These are phyloP conservation scores for Cercospora sojina DNA, from an alignment of 2,329 filamentous ascomycete genomes.

Conservation along the genomic window DNA sequence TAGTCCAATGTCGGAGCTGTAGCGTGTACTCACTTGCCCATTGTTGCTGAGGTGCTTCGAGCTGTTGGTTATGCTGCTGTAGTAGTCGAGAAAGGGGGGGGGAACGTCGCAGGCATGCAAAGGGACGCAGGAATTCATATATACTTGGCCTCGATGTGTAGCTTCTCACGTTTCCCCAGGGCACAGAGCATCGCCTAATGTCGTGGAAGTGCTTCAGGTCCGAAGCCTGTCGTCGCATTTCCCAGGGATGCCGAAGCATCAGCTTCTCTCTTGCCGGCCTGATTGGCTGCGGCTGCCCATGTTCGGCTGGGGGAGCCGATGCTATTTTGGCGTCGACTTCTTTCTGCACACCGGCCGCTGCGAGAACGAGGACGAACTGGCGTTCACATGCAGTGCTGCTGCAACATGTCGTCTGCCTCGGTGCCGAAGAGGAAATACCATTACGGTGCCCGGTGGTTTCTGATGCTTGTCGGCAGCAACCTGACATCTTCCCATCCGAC, in stretches of 20 bases:
- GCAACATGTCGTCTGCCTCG: conserved; percentile 1
- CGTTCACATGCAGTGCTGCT: neutral
- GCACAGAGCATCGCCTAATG: neutral
- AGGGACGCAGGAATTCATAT: neutral
- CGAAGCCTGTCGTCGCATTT: conserved; percentile 10
- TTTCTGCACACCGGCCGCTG: neutral
- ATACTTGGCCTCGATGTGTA: conserved; percentile 12
- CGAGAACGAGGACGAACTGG: neutral
- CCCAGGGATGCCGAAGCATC: conserved; percentile 11
- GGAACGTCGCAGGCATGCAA: neutral
- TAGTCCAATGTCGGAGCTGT: neutral
- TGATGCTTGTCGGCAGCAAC: neutral
- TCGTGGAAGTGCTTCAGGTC: conserved; percentile 10
- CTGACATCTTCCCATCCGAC: neutral
- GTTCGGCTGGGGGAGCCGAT: conserved; percentile 1
- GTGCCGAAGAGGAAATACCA: neutral
- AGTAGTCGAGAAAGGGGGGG: neutral
- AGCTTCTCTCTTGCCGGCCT: neutral
- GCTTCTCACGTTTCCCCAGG: neutral
- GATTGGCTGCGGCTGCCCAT: conserved; percentile 5
- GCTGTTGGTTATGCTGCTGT: neutral
- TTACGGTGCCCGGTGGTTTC: neutral
- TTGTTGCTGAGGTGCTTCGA: conserved; percentile 8
- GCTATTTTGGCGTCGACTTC: neutral
- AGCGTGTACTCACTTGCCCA: conserved; percentile 22